Evolutionary conservation across 1,139 yeast genomes (phyloP), one percentile per base, ranked within the genome.

Genomic region (Spencermartinsiella ligniputridi): DNA sequence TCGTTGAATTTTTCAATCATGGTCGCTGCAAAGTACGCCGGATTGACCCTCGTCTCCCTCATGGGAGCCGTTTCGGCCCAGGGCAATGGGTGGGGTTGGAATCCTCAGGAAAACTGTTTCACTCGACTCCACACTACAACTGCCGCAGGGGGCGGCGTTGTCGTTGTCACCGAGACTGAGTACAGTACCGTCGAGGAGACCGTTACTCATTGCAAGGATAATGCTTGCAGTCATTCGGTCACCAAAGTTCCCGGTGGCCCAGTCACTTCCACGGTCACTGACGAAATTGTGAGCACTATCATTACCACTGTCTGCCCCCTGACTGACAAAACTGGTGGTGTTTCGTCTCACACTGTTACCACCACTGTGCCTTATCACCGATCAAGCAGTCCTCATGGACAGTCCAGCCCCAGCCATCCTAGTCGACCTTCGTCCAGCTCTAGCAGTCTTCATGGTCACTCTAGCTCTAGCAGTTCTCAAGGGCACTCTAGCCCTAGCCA

Each of bases 261-360:
- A 4, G 15, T 5, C 6, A 27, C 32, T n/a, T 8, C 15, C 15
- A 27, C 32, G 5, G 15, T n/a, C 15, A 27, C 32, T 27, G 32
- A 27, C 6, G 32, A 27, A 15, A 27, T 27, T 5, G 15, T 27
- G 5, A 27, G 15, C 8, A 27, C 32, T n/a, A 15, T 27, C 15
- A 9, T 27, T 36, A 43, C 48, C 38, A 49, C 52, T 33, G 47
- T 48, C 35, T 51, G 54, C 48, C 53, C 53, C 42, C 37, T 47
- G 49, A 46, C 53, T 13, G 51, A 45, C 41, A 27, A 9, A 5
- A 27, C 32, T 27, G 32, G 32, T n/a, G 8, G 13, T n/a, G 25
- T 22, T 6, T 9, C 32, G n/a, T 9, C 32, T 15, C 8, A 27
- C 5, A n/a, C 15, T 6, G n/a, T 27, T 27, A 27, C 32, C 12